Evolutionary conservation across 768 basidiomycete genomes (phyloP).

Genomic region (Lyophyllum semitale): DNA sequence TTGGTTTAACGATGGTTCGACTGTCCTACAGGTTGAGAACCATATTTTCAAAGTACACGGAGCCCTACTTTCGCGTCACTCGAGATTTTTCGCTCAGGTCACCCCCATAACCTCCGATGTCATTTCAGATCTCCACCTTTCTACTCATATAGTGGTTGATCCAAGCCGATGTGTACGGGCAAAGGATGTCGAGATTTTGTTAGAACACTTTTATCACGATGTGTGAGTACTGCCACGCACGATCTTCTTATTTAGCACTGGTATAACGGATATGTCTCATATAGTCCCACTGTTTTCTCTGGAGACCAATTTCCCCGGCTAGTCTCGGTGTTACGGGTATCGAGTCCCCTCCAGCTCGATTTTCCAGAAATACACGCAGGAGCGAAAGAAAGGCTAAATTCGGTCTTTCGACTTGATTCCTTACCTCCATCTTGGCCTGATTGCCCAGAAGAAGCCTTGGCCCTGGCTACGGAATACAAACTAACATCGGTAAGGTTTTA

Average conservation of each 20-base stretch:
- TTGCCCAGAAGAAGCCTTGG: constrained; percentile 54
- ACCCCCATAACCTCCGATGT: background rate
- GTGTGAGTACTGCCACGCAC: constrained; percentile 46
- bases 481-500: constrained; percentile 44
- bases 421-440: constrained; percentile 40
- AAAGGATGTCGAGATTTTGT: constrained; percentile 55
- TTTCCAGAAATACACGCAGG: constrained; percentile 53
- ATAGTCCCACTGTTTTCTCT: constrained; percentile 49
- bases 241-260: no score
- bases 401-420: constrained; percentile 53
- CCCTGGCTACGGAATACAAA: constrained; percentile 48
- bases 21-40: constrained; percentile 47
- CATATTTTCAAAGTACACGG: constrained; percentile 59
- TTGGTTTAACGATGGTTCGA: constrained; percentile 70
- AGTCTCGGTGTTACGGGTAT: constrained; percentile 56
- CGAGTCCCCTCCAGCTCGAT: constrained; percentile 57
- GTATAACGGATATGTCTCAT: no score
- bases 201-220: no score
- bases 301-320: constrained; percentile 47
- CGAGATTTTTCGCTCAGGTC: constrained; percentile 36
- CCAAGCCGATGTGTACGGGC: constrained; percentile 36
- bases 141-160: constrained; percentile 32
- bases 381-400: constrained; percentile 42
- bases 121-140: background rate
- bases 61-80: constrained; percentile 54